A percentile compares a stretch with the other conserved stretches of the same genome.
These are phyloP conservation scores for Cryptococcus wingfieldii DNA, from an alignment of 1,284 basidiomycete species.

Conservation along the genomic window DNA sequence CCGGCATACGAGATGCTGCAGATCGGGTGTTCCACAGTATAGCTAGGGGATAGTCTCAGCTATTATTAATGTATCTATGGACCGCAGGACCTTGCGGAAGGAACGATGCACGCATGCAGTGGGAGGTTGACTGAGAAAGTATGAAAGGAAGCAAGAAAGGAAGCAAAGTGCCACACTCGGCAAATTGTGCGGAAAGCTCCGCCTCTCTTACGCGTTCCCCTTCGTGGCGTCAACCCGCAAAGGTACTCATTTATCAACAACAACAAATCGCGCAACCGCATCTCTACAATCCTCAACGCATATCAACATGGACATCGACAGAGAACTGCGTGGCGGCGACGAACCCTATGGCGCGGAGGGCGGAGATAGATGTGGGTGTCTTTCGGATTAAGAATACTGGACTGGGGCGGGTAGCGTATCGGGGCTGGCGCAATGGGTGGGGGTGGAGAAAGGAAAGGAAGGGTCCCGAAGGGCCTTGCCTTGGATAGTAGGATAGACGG, in stretches of 20 bases:
- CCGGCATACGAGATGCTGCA: too few species aligned
- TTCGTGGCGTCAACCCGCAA: background rate
- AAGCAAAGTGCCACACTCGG: constrained; percentile 2
- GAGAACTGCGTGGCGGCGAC: constrained; percentile 32
- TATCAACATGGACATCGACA: constrained; percentile 35
- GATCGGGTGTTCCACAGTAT: too few species aligned
- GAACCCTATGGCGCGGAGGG: constrained; percentile 27
- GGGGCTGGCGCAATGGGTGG: background rate
- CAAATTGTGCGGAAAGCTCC: background rate
- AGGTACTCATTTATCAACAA: background rate
- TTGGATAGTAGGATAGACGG: background rate
- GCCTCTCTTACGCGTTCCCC: background rate
- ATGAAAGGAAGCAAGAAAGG: background rate
- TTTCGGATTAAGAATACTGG: constrained; percentile 8
- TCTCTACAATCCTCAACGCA: background rate
- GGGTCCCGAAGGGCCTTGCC: background rate
- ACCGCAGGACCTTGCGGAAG: too few species aligned
- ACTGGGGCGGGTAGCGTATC: constrained; percentile 2
- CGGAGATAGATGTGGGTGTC: constrained; percentile 23
- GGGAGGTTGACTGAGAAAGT: too few species aligned
- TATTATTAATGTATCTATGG: too few species aligned
- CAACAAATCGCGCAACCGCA: background rate
- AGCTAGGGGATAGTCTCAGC: too few species aligned
- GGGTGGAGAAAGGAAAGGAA: background rate
- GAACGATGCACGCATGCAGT: too few species aligned